These are phyloP conservation scores for Nepenthes alata DNA, from an alignment of 179 eudicot species.

Conservation along the genomic window DNA sequence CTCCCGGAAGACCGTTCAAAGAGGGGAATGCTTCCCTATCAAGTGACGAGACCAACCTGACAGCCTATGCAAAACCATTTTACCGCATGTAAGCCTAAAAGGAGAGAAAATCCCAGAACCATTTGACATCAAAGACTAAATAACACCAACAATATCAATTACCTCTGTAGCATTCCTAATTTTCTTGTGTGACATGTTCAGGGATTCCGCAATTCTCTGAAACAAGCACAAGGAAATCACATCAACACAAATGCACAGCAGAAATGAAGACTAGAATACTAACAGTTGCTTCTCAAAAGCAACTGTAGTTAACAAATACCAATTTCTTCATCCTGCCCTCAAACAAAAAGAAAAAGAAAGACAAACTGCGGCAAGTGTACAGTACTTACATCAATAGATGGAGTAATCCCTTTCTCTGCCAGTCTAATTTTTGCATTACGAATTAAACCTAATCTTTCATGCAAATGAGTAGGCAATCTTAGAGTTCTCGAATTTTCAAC, in stretches of 20 bases:
- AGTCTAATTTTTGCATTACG: constrained; percentile 64
- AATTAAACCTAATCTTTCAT: constrained; percentile 68
- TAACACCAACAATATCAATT: constrained; percentile 2
- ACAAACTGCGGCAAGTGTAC: background rate
- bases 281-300: background rate
- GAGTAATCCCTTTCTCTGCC: constrained; percentile 66
- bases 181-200: constrained; percentile 83
- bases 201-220: constrained; percentile 74
- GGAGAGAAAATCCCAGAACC: background rate
- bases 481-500: constrained; percentile 70
- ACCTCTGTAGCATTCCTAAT: constrained; percentile 90
- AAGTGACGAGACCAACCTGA: constrained; percentile 60
- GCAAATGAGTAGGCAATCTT: constrained; percentile 76
- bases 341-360: background rate
- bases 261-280: background rate
- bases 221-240: constrained; percentile 6
- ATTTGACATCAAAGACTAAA: background rate
- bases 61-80: constrained; percentile 38
- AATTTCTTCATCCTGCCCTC: no score
- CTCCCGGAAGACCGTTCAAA: constrained; percentile 71
- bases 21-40: constrained; percentile 84
- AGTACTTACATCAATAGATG: constrained; percentile 67
- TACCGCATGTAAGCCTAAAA: background rate
- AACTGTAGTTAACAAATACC: background rate
- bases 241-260: background rate